Evolutionary conservation across 192 early-diverging fungal species (phyloP), one percentile per base, ranked within the genome.

Genomic region (Globomyces pollinis-pini): DNA sequence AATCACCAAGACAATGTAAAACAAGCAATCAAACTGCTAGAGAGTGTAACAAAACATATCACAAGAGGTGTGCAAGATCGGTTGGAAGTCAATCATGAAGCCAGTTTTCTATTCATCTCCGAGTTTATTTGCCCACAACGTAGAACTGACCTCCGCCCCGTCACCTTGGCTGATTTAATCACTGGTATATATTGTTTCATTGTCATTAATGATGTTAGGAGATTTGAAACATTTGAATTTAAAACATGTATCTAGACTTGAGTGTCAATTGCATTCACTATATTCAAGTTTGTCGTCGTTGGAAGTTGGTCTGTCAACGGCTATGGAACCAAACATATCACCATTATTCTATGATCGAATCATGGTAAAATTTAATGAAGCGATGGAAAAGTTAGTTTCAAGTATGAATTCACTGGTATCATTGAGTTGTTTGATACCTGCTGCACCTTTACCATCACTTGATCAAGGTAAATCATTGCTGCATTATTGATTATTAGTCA

Each of bases 201-300:
- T n/a, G 18, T 39, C 41, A 2, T 47, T 53, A 38, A 30, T 61
- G 1, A 3, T 28, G 1, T 12, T 34, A 5, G 43, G 30, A 5
- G 21, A 52, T 13, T 53, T 29, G 8, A 50, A 35, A 6, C 60
- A 61, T 23, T 31, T 61, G 3, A 50, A 50, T 54, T 24, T 61
- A 50, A n/a, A 35, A n/a, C 60, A 61, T 38, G 29, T 61, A 1
- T 49, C 60, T 3, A 44, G 44, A 23, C 31, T 61, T 20, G 43
- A 61, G 24, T 21, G 3, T 26, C 44, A 47, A 26, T n/a, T 47
- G 3, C 21, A 47, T 26, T 20, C 21, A 26, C 13, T 47, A 4
- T 47, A 47, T 47, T 20, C 21, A 26, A 24, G 28, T 26, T 26
- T 47, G 3, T 2, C 44, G 2, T n/a, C 28, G 3, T 26, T 47